A percentile compares a stretch with the other conserved stretches of the same genome.
These are phyloP conservation scores for Malassezia brasiliensis DNA, from an alignment of 1,284 basidiomycete species.

Conservation along the genomic window DNA sequence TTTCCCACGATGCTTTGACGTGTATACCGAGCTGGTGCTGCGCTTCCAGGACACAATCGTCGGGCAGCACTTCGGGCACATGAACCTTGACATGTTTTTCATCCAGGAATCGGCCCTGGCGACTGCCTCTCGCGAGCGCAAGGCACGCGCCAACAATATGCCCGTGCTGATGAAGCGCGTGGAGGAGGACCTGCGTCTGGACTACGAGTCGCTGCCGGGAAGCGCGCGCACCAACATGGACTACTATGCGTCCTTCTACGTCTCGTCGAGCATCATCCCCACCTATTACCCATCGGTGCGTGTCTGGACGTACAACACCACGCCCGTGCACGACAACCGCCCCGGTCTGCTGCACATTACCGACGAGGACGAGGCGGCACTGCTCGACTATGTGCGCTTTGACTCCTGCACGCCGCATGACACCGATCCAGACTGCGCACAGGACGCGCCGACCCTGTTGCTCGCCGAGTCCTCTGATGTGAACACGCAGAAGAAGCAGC, in stretches of 20 bases:
- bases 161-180: constrained; percentile 9
- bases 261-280: constrained; percentile 59
- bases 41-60: constrained; percentile 82
- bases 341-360: background rate
- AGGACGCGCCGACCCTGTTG: constrained; percentile 28
- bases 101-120: constrained; percentile 28
- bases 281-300: constrained; percentile 75
- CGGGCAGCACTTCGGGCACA: constrained; percentile 71
- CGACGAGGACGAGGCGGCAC: constrained; percentile 34
- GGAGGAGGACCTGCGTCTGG: constrained; percentile 36
- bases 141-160: background rate
- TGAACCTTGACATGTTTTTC: constrained; percentile 50
- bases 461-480: constrained; percentile 47
- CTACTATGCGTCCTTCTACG: constrained; percentile 34
- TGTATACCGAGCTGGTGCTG: constrained; percentile 68
- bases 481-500: constrained; percentile 51
- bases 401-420: constrained; percentile 26
- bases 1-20: constrained; percentile 69
- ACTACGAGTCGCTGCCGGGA: constrained; percentile 35
- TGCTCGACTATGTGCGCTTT: constrained; percentile 11
- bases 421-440: constrained; percentile 44
- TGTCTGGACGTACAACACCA: constrained; percentile 57
- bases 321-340: constrained; percentile 8
- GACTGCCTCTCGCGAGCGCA: background rate
- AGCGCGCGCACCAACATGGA: constrained; percentile 32